phyloP scores from a whole-genome alignment of 176 grass and related monocot genomes.

The Typha latifolia region DNA sequence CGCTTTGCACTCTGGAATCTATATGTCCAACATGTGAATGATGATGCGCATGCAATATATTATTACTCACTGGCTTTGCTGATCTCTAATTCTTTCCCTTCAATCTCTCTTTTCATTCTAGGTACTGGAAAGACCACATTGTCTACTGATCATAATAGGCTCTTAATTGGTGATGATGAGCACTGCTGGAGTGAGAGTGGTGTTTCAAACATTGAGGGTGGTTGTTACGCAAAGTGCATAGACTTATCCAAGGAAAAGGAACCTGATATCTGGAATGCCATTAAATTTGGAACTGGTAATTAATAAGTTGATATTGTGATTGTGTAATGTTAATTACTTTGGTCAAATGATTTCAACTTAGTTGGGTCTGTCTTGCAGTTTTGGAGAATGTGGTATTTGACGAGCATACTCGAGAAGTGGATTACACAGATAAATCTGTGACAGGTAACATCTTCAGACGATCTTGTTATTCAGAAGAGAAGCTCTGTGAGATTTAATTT shows the following conservation, averaged over 20 bases:
- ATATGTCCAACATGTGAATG: neutral
- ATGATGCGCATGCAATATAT: neutral
- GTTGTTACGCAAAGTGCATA: constrained; percentile 97
- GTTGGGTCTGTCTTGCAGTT: constrained; percentile 28
- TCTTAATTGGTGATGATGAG: constrained; percentile 85
- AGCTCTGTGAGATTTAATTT: neutral
- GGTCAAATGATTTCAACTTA: neutral
- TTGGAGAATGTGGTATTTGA: constrained; percentile 97
- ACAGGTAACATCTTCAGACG: constrained; percentile 45
- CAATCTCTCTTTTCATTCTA: constrained; percentile 1
- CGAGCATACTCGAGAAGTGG: constrained; percentile 87
- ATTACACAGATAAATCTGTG: constrained; percentile 86
- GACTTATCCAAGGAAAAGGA: constrained; percentile 80
- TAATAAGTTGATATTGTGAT: neutral
- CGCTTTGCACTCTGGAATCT: constrained; percentile 13
- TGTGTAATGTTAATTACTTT: neutral
- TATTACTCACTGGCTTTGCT: neutral
- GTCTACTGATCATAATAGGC: constrained; percentile 84
- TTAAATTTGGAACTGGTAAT: constrained; percentile 92
- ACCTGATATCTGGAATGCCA: constrained; percentile 97
- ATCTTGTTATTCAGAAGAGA: neutral
- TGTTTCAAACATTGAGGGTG: constrained; percentile 95
- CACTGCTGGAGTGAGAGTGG: constrained; percentile 93
- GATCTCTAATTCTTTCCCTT: neutral
- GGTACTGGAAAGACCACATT: constrained; percentile 94